phyloP scores from a whole-genome alignment of 2,329 filamentous ascomycete genomes.

The Pseudonectria buxi region DNA sequence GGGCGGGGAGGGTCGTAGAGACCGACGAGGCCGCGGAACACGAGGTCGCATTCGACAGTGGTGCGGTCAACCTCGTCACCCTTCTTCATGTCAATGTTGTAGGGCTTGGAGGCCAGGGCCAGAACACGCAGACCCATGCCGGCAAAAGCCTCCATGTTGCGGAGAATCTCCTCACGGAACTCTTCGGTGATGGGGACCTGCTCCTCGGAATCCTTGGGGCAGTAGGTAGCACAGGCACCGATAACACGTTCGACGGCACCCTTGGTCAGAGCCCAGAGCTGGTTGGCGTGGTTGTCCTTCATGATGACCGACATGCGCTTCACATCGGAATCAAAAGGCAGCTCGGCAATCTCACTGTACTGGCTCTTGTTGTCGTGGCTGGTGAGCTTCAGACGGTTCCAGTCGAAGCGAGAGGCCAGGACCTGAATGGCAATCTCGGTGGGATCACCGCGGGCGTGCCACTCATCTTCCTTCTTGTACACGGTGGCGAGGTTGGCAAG shows the following conservation, averaged over 20 bases:
- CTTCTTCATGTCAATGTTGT: slow-evolving; percentile 31
- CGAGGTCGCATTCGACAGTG: slow-evolving; percentile 51
- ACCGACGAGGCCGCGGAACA: slow-evolving; percentile 61
- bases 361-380: slow-evolving; percentile 36
- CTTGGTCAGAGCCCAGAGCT: slow-evolving; percentile 43
- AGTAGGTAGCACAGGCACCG: slow-evolving; percentile 48
- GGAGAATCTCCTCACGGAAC: slow-evolving; percentile 47
- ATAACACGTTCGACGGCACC: slow-evolving; percentile 64
- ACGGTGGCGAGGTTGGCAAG: slow-evolving; percentile 50
- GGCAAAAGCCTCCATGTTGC: slow-evolving; percentile 59
- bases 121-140: slow-evolving; percentile 60
- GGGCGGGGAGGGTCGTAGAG: slow-evolving; percentile 66
- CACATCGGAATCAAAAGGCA: slow-evolving; percentile 64
- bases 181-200: slow-evolving; percentile 41
- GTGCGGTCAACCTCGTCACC: slow-evolving; percentile 42
- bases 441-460: slow-evolving; percentile 57
- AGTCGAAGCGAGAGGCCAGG: slow-evolving; percentile 59
- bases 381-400: slow-evolving; percentile 47
- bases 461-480: slow-evolving; percentile 37
- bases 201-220: slow-evolving; percentile 30
- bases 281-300: slow-evolving; percentile 29
- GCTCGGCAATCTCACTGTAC: slow-evolving; percentile 56
- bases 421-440: slow-evolving; percentile 70
- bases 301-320: slow-evolving; percentile 71
- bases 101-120: slow-evolving; percentile 48